Conservation (phyloP, 23 red algal genomes). For the Pyropia haitanensis region DNA sequence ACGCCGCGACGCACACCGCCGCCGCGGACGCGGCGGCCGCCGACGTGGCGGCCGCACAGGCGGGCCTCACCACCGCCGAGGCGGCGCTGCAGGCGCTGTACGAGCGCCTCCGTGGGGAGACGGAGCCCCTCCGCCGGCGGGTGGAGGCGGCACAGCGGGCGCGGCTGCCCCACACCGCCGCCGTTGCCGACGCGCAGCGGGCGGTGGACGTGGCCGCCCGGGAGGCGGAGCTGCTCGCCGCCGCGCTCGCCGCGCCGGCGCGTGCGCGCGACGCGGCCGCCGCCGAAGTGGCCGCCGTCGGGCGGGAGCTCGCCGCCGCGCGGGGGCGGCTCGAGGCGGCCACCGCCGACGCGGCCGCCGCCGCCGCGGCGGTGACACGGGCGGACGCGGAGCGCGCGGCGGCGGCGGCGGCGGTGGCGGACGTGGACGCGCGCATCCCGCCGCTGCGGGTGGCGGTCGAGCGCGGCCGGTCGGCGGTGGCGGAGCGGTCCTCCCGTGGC, state of each 20-base stretch:
- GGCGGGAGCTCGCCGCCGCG: slow-evolving; percentile 5
- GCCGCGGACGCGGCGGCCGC: slow-evolving; percentile 18
- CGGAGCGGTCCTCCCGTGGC: too few species aligned
- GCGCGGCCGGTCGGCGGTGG: neutral
- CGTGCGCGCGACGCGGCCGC: slow-evolving; percentile 4
- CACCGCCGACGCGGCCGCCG: slow-evolving; percentile 17
- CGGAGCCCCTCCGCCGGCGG: slow-evolving; percentile 26
- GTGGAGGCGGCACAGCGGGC: slow-evolving; percentile 53
- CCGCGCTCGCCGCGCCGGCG: slow-evolving; percentile 31
- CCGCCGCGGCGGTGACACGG: slow-evolving; percentile 20
- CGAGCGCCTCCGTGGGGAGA: slow-evolving; percentile 32
- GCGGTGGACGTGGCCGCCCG: slow-evolving; percentile 27
- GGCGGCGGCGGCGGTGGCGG: slow-evolving; percentile 6
- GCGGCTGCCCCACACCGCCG: slow-evolving; percentile 40
- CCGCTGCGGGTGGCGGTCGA: slow-evolving; percentile 17
- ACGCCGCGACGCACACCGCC: slow-evolving; percentile 5
- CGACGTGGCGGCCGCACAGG: slow-evolving; percentile 13
- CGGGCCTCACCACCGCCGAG: slow-evolving; percentile 14
- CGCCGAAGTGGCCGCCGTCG: neutral
- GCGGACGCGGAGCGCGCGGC: slow-evolving; percentile 22
- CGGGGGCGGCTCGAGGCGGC: neutral
- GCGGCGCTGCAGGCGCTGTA: slow-evolving; percentile 22
- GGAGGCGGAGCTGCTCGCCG: slow-evolving; percentile 22
- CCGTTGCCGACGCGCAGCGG: slow-evolving; percentile 23
- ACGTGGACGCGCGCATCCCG: neutral